Base-by-base conservation (phyloP, 1,284 basidiomycete species). In the Sporisorium sorghi region DNA sequence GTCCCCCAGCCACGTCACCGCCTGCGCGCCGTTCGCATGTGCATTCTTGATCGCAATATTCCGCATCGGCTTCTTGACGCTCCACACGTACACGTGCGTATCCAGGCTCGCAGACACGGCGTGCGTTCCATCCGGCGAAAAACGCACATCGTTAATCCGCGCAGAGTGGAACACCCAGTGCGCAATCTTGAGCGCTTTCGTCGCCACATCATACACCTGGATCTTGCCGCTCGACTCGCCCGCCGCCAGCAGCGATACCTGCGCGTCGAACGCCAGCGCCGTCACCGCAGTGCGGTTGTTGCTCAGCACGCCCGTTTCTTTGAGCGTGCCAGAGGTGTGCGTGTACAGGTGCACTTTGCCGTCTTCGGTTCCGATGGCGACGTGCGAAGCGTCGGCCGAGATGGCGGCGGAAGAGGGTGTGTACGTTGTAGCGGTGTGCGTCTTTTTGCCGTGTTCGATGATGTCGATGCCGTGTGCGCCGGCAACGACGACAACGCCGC, bases 81-180 rank as follows among this genome's bases (percentile, higher is more conserved):
- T 91, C 91, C 93, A 98, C 40, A 98, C 86, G 83, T 94, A 97
- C 9, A 97, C 90, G 79, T 93, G 90, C 28, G 94, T 96, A 84
- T 99, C 96, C 30, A 73, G 39, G 21, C 60, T 55, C 28, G 71
- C 71, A 44, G 65, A 71, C 3, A 91, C 93, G 65, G 92, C 89
- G 77, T 94, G 89, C 77, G 87, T 87, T 4, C 90, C 90, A 78
- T 92, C 90, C 1, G 89, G 83, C 3, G 91, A 91, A 89, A 92
- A 98, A 0, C 89, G 86, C 15, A 98, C 88, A 17, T 91, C 89
- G 76, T 91, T 89, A 64, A 98, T 89, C 21, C 93, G 90, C 0
- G 89, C 93, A 4, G 90, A 89, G 86, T 99, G 96, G 87, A 91
- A 91, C 5, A 92, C 90, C 96, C 96, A 98, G 26, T 83, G 79